Evolutionary conservation across 306 rosid genomes (phyloP).

Genomic region (Morella rubra): DNA sequence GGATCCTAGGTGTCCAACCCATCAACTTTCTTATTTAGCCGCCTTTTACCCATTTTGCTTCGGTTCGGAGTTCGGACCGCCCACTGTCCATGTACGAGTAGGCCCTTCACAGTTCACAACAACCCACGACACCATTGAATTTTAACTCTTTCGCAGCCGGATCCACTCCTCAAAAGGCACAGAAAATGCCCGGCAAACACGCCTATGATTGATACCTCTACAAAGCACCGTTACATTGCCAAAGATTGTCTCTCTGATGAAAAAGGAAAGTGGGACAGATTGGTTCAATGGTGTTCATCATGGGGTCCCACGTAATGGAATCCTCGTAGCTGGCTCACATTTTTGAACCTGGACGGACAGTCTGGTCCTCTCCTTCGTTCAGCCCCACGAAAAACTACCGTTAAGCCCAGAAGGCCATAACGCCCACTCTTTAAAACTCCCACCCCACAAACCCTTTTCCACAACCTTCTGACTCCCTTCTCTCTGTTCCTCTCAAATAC

Average conservation of each 20-base stretch:
- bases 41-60: not conserved
- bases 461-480: not conserved
- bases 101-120: not conserved
- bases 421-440: slow-evolving; percentile 24
- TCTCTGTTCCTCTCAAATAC: not conserved
- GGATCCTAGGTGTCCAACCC: slow-evolving; percentile 3
- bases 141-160: too few species aligned
- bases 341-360: not conserved
- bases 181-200: slow-evolving; percentile 36
- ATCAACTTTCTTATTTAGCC: not conserved
- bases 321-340: not conserved
- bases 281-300: not conserved
- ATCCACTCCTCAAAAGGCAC: not conserved
- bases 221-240: slow-evolving; percentile 5
- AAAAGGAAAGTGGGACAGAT: not conserved
- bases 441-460: slow-evolving; percentile 11
- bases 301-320: slow-evolving; percentile 33
- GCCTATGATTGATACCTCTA: slow-evolving; percentile 33
- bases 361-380: slow-evolving; percentile 2
- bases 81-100: not conserved
- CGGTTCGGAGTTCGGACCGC: not conserved
- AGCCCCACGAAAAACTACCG: not conserved
- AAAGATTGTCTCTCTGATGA: not conserved
- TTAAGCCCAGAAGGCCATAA: not conserved
- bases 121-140: not conserved